A percentile compares a stretch with the other conserved stretches of the same genome.
Evolutionary conservation across 2,329 filamentous ascomycete species (phyloP).

Genomic region (Didymella lethalis): DNA sequence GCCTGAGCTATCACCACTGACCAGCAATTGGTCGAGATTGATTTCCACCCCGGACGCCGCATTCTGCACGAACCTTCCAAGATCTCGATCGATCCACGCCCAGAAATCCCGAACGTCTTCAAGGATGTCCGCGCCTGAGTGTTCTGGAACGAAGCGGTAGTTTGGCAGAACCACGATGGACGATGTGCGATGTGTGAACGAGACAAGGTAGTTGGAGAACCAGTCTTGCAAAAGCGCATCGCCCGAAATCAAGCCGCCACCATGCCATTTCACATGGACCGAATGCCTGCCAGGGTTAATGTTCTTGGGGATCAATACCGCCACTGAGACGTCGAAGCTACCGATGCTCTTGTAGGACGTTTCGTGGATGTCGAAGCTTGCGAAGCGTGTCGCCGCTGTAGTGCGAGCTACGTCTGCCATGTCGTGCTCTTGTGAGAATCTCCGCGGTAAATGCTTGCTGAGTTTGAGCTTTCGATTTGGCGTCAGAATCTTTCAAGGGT

Average conservation of each 20-base stretch:
- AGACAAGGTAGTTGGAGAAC: slow-evolving; percentile 36
- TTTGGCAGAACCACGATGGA: slow-evolving; percentile 56
- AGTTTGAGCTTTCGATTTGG: neutral
- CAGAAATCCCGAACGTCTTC: slow-evolving; percentile 57
- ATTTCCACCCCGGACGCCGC: slow-evolving; percentile 9
- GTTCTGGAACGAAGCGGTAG: slow-evolving; percentile 59
- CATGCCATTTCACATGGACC: slow-evolving; percentile 51
- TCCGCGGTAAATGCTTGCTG: neutral
- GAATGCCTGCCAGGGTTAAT: slow-evolving; percentile 29
- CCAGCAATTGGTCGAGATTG: slow-evolving; percentile 28
- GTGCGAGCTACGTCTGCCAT: slow-evolving; percentile 1
- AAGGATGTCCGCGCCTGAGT: slow-evolving; percentile 53
- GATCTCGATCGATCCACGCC: slow-evolving; percentile 49
- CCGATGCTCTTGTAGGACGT: slow-evolving; percentile 47
- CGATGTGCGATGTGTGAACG: slow-evolving; percentile 43
- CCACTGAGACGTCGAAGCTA: slow-evolving; percentile 37
- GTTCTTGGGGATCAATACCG: slow-evolving; percentile 46
- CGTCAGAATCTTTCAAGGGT: neutral
- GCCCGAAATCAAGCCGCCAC: slow-evolving; percentile 45
- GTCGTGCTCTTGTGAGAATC: neutral
- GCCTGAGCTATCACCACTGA: slow-evolving; percentile 40
- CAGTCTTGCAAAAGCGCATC: slow-evolving; percentile 21
- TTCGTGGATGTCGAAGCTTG: slow-evolving; percentile 45
- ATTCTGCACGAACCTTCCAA: slow-evolving; percentile 6
- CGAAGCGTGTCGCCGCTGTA: slow-evolving; percentile 29